Base-by-base conservation (phyloP, 73 alveolate species). In the Tetrahymena thermophila region DNA sequence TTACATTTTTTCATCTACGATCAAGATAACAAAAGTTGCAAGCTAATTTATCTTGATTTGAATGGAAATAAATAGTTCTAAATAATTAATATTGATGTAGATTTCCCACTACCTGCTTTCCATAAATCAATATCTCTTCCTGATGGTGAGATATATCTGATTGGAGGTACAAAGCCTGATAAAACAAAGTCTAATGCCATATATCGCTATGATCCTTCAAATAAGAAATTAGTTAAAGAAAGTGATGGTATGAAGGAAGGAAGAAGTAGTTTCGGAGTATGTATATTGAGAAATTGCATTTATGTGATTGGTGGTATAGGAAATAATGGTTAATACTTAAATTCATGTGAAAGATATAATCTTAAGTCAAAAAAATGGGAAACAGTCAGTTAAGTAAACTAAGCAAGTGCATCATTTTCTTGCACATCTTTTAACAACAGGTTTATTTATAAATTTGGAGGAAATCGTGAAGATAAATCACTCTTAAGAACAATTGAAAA, bases 381-480 rank as follows among this genome's bases (percentile, higher is more conserved):
- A 44, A 14, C 35, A 25, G 93, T 94, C 9, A 42, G 95, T 58
- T 28, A 89, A 31, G 25, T 57, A 43, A 34, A 17, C 34, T 35
- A 89, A 50, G 57, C 95, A 16, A 89, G 94, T 50, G 94, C 71
- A 85, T 50, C 95, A 14, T 94, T 94, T 19, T 84, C 95, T 44
- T 85, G 95, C 56, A 56, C 95, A 28, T 50, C 97, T 16, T 95
- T 95, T 56, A 95, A 95, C 89, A 93, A 95, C 58, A 44, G 97
- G 13, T 95, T 85, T 85, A 95, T 95, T 19, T 95, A 85, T 95
- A 95, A 95, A 71, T 85, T 95, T 85, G 97, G 97, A 6, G 97
- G 97, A 34, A 42, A 44, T 50, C 95, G 94, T 34, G 95, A 95
- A 34, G 43, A 95, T 89, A 85, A 85, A 35, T 50, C 50, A 40